A percentile compares a stretch with the other conserved stretches of the same genome.
Conservation (phyloP, 75 land plant genomes). For the Cunninghamia lanceolata region DNA sequence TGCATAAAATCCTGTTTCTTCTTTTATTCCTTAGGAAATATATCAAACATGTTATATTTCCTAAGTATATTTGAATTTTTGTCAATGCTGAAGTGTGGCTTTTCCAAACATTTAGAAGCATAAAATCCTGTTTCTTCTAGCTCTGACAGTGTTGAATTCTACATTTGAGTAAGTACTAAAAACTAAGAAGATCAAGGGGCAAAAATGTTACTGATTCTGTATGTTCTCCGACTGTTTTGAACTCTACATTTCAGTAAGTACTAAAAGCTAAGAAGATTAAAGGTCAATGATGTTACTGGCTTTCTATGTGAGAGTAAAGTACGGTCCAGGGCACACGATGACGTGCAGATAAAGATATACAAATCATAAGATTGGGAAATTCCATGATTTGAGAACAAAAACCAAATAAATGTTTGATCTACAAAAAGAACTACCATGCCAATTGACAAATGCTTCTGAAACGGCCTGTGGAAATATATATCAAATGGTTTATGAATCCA, state of each 20-base stretch:
- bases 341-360: neutral
- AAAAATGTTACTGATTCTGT: neutral
- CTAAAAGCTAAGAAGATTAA: neutral
- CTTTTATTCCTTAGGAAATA: no score
- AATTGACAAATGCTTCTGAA: neutral
- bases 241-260: neutral
- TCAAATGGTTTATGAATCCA: neutral
- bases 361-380: neutral
- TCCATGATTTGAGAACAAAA: neutral
- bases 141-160: neutral
- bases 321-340: neutral
- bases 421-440: neutral
- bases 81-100: neutral
- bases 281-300: neutral
- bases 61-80: no score
- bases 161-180: neutral
- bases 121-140: neutral
- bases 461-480: neutral
- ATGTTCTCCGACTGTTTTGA: neutral
- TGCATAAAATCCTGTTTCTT: no score
- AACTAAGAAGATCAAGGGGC: neutral
- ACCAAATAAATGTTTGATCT: neutral
- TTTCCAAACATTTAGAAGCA: neutral
- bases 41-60: no score
- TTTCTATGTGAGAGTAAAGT: neutral